Evolutionary conservation across 495 filamentous ascomycete species (phyloP).

Genomic region (Aspergillus mulundensis): DNA sequence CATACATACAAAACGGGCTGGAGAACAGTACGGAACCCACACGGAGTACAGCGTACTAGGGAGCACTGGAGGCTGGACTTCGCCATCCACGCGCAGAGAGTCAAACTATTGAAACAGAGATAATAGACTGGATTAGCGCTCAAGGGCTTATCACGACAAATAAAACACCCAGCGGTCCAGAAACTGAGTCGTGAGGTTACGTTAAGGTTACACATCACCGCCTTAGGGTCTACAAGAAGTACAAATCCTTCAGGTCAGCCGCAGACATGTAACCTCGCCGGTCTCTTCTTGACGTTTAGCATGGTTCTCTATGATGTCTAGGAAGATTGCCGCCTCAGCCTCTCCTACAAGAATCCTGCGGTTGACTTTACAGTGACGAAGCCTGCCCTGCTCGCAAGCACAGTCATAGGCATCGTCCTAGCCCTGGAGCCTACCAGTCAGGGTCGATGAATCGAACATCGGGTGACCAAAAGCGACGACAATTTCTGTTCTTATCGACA

Average conservation of each 20-base stretch:
- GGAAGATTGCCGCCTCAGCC: slow-evolving; percentile 1
- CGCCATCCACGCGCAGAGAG: no score
- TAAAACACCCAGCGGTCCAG: no score
- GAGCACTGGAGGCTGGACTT: no score
- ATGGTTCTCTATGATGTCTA: not conserved
- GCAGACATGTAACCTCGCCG: not conserved
- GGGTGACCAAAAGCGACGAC: no score
- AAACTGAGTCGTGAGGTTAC: not conserved
- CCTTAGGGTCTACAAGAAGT: not conserved
- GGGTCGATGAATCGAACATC: no score
- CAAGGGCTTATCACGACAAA: no score
- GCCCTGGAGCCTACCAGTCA: no score
- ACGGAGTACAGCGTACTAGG: no score
- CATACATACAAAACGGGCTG: no score
- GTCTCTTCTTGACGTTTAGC: not conserved
- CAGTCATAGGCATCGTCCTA: not conserved
- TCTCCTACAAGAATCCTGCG: not conserved
- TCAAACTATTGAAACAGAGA: no score
- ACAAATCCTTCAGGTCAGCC: not conserved
- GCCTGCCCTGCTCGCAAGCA: not conserved
- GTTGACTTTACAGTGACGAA: not conserved
- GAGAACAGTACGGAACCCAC: no score
- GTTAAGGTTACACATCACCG: slow-evolving; percentile 8
- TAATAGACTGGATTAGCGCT: no score
- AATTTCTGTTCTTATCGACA: not conserved